These are phyloP conservation scores for Digitaria exilis DNA, from an alignment of 202 grass and related monocot species.

Conservation along the genomic window DNA sequence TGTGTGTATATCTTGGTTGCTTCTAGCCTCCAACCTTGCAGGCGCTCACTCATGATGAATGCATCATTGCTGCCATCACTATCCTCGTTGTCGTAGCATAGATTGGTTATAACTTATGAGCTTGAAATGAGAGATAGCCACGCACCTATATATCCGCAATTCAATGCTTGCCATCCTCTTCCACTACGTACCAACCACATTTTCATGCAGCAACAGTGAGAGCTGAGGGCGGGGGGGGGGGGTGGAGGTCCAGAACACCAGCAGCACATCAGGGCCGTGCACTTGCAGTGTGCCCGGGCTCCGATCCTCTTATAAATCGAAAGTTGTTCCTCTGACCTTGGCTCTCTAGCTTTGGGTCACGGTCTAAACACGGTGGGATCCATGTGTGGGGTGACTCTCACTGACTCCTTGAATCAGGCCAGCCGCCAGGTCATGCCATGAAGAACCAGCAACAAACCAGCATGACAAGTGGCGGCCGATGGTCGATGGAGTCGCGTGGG, in stretches of 20 bases:
- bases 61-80: background rate
- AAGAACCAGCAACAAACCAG: too few species aligned
- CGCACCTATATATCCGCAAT: background rate
- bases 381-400: too few species aligned
- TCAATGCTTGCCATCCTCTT: background rate
- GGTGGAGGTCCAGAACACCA: background rate
- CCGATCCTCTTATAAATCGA: background rate
- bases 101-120: background rate
- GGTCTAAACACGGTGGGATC: too few species aligned
- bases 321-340: too few species aligned
- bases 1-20: background rate
- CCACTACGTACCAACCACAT: constrained; percentile 5
- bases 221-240: too few species aligned
- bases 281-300: too few species aligned
- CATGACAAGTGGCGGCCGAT: too few species aligned
- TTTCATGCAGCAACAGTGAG: constrained; percentile 2
- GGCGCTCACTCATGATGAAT: background rate
- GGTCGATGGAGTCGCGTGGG: too few species aligned
- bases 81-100: background rate
- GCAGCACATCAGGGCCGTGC: background rate
- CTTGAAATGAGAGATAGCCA: background rate
- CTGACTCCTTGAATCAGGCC: too few species aligned
- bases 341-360: too few species aligned
- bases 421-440: too few species aligned
- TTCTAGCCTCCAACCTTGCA: background rate